Conservation (phyloP, 2,329 filamentous ascomycete species). For the Diaporthe ilicicola region DNA sequence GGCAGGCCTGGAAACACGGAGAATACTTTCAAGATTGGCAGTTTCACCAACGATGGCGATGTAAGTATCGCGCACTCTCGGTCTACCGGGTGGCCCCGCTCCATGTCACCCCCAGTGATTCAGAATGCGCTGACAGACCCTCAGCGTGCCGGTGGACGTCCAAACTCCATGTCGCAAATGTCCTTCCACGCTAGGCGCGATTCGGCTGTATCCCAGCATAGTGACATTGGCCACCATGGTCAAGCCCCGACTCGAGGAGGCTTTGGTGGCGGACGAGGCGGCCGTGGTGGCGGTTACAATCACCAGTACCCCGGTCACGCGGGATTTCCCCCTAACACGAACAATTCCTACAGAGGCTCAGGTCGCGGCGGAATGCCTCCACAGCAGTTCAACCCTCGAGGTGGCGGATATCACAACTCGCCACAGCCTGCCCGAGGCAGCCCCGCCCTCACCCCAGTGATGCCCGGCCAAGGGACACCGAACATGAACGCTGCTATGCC, state of each 20-base stretch:
- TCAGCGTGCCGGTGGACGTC: constrained; percentile 74
- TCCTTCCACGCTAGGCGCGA: constrained; percentile 79
- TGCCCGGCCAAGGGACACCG: constrained; percentile 69
- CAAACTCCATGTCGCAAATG: constrained; percentile 56
- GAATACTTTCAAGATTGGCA: constrained; percentile 75
- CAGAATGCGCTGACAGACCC: constrained; percentile 34
- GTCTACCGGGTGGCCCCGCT: neutral
- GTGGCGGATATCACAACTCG: constrained; percentile 68
- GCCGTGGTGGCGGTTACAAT: constrained; percentile 56
- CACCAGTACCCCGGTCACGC: constrained; percentile 58
- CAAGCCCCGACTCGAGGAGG: constrained; percentile 67
- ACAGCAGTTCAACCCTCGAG: constrained; percentile 49
- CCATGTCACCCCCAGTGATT: constrained; percentile 33
- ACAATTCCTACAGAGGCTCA: constrained; percentile 48
- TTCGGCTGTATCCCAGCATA: constrained; percentile 84
- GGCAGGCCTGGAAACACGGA: constrained; percentile 74
- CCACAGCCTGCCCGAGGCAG: constrained; percentile 71
- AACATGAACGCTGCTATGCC: constrained; percentile 74
- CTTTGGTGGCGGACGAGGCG: constrained; percentile 55
- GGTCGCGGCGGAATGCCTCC: constrained; percentile 59
- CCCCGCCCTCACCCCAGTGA: constrained; percentile 71
- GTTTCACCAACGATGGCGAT: constrained; percentile 81
- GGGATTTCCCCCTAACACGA: constrained; percentile 51
- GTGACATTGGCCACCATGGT: constrained; percentile 72
- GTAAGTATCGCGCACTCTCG: constrained; percentile 61